Percentiles rank a stretch among this genome's conserved stretches.
phyloP scores from a whole-genome alignment of 257 asterid species.

The Henckelia pumila region DNA sequence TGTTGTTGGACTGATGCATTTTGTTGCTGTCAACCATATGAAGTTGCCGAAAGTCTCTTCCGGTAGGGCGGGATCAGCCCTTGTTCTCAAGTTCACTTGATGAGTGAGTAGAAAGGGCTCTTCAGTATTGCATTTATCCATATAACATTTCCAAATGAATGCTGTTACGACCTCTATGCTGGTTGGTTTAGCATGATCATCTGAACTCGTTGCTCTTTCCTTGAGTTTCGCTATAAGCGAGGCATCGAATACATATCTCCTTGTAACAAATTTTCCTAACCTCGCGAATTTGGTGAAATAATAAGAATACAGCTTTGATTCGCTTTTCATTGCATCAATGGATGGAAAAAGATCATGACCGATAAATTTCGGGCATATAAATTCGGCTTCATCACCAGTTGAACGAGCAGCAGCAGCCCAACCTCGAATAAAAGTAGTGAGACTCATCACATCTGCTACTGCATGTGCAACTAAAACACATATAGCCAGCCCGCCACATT shows the following conservation, averaged over 20 bases:
- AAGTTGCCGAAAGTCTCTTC: conserved; percentile 27
- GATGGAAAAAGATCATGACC: conserved; percentile 35
- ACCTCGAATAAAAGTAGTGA: conserved; percentile 36
- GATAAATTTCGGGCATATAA: conserved; percentile 26
- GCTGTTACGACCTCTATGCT: conserved; percentile 42
- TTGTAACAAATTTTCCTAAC: conserved; percentile 35
- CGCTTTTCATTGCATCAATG: conserved; percentile 32
- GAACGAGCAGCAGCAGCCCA: conserved; percentile 30
- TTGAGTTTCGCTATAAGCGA: conserved; percentile 28
- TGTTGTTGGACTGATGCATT: not conserved
- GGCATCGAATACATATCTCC: conserved; percentile 38
- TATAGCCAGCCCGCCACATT: conserved; percentile 41
- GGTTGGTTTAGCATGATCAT: conserved; percentile 16
- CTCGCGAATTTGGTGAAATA: conserved; percentile 35
- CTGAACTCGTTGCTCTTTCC: not conserved
- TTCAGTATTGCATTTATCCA: not conserved
- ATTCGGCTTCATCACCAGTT: not conserved
- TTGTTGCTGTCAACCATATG: not conserved
- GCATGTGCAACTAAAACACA: conserved; percentile 38
- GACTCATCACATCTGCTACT: conserved; percentile 34
- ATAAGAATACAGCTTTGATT: conserved; percentile 34
- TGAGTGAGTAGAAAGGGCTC: conserved; percentile 26
- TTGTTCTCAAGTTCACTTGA: conserved; percentile 43
- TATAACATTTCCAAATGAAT: conserved; percentile 43
- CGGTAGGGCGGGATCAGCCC: conserved; percentile 28